These are phyloP conservation scores for Emydomyces testavorans DNA, from an alignment of 2,329 filamentous ascomycete genomes.

Conservation along the genomic window DNA sequence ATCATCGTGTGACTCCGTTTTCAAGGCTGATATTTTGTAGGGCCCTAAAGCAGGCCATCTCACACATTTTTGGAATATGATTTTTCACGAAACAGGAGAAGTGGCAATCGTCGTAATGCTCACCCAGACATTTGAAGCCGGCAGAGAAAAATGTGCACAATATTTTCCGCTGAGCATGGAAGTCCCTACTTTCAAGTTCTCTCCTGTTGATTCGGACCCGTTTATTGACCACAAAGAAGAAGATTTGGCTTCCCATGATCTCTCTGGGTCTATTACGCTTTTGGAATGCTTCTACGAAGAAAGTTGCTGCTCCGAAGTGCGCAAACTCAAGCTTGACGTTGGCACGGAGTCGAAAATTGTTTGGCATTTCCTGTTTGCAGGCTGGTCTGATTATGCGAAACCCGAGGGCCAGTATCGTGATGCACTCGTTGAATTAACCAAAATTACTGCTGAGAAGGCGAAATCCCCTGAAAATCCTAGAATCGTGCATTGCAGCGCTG, in stretches of 20 bases:
- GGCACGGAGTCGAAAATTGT: slow-evolving; percentile 50
- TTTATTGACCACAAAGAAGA: slow-evolving; percentile 48
- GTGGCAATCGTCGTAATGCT: slow-evolving; percentile 87
- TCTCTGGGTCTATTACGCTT: slow-evolving; percentile 44
- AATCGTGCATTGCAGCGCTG: slow-evolving; percentile 78
- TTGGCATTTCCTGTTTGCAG: slow-evolving; percentile 74
- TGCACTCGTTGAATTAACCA: slow-evolving; percentile 43
- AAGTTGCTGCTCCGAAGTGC: slow-evolving; percentile 53
- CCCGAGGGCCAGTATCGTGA: slow-evolving; percentile 47
- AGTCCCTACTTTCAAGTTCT: slow-evolving; percentile 39
- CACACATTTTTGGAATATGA: slow-evolving; percentile 90
- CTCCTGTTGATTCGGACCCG: slow-evolving; percentile 27
- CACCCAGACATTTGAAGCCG: slow-evolving; percentile 71
- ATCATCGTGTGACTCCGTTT: neutral
- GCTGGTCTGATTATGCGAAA: slow-evolving; percentile 84
- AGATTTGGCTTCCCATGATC: slow-evolving; percentile 52
- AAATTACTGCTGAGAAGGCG: slow-evolving; percentile 36
- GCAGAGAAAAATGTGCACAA: slow-evolving; percentile 71
- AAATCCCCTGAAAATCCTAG: slow-evolving; percentile 53
- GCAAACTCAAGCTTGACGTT: slow-evolving; percentile 51
- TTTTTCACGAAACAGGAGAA: slow-evolving; percentile 65
- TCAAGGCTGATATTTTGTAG: slow-evolving; percentile 24
- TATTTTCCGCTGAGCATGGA: slow-evolving; percentile 62
- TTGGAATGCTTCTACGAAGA: slow-evolving; percentile 44
- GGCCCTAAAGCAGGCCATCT: slow-evolving; percentile 69